phyloP scores from a whole-genome alignment of 495 filamentous ascomycete genomes.

The Cercophora scortea region DNA sequence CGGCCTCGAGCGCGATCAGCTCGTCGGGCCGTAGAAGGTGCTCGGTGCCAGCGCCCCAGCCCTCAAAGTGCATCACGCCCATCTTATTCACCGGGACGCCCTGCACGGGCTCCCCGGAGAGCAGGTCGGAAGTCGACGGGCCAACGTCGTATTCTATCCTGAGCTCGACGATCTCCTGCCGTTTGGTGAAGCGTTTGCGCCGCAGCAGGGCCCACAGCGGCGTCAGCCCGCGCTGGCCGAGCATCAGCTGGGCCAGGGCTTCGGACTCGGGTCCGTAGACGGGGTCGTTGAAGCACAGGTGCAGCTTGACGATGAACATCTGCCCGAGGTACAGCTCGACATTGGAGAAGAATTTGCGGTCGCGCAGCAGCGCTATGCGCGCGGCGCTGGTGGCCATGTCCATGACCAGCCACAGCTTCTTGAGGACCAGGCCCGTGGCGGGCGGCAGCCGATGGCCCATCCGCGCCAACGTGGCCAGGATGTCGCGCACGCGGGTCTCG shows the following conservation, averaged over 20 bases:
- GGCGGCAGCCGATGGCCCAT: conserved; percentile 45
- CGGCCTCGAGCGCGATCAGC: conserved; percentile 42
- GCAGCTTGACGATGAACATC: conserved; percentile 54
- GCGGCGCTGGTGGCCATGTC: conserved; percentile 44
- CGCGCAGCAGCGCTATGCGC: conserved; percentile 43
- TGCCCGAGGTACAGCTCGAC: conserved; percentile 46
- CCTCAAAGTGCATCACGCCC: conserved; percentile 42
- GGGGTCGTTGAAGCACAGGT: conserved; percentile 50
- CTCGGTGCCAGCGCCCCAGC: conserved; percentile 34
- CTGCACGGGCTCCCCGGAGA: conserved; percentile 17
- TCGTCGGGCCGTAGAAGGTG: conserved; percentile 49
- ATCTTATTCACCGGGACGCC: conserved; percentile 43
- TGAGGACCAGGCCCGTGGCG: conserved; percentile 33
- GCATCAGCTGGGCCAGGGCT: conserved; percentile 43
- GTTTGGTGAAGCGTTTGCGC: conserved; percentile 25
- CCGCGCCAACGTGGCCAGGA: conserved; percentile 43
- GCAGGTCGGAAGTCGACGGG: conserved; percentile 1
- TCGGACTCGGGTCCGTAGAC: conserved; percentile 28
- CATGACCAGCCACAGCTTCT: conserved; percentile 61
- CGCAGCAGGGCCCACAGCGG: conserved; percentile 43
- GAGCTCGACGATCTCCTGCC: conserved; percentile 36
- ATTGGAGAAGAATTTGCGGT: conserved; percentile 39
- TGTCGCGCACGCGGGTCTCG: conserved; percentile 35
- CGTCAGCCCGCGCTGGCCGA: conserved; percentile 49
- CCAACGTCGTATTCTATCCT: conserved; percentile 34